Evolutionary conservation across 768 basidiomycete species (phyloP).

Genomic region (Pleurotus pulmonarius): DNA sequence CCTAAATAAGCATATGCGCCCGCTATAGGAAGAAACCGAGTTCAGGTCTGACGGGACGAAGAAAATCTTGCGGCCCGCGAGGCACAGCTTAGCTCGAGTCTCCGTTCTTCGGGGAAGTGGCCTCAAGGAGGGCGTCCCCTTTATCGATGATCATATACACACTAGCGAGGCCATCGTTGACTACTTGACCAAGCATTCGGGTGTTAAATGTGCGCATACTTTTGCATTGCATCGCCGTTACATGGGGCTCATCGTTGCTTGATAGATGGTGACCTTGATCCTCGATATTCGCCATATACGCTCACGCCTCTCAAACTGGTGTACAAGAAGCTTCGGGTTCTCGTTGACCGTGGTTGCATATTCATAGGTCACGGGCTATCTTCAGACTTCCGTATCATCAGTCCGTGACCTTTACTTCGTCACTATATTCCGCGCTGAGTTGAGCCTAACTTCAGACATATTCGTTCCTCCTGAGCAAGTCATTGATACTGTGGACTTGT

Average conservation of each 20-base stretch:
- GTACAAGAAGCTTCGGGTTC: conserved; percentile 91
- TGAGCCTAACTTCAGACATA: conserved; percentile 57
- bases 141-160: conserved; percentile 98
- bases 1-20: background rate
- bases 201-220: conserved; percentile 74
- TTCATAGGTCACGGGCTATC: conserved; percentile 97
- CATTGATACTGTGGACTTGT: conserved; percentile 97
- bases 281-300: conserved; percentile 75
- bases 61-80: conserved; percentile 86
- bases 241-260: background rate
- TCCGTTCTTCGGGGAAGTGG: conserved; percentile 90
- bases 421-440: background rate
- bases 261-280: conserved; percentile 90
- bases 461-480: conserved; percentile 95
- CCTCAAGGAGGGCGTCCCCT: conserved; percentile 75
- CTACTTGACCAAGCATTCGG: conserved; percentile 96
- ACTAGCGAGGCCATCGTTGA: conserved; percentile 95
- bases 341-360: conserved; percentile 93
- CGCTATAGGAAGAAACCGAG: conserved; percentile 84
- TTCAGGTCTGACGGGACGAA: conserved; percentile 93
- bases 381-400: conserved; percentile 98
- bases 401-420: conserved; percentile 41
- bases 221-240: background rate
- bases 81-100: conserved; percentile 90
- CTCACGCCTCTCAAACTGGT: conserved; percentile 96